These are phyloP conservation scores for Pythium insidiosum DNA, from an alignment of 352 stramenopile genomes.

Conservation along the genomic window DNA sequence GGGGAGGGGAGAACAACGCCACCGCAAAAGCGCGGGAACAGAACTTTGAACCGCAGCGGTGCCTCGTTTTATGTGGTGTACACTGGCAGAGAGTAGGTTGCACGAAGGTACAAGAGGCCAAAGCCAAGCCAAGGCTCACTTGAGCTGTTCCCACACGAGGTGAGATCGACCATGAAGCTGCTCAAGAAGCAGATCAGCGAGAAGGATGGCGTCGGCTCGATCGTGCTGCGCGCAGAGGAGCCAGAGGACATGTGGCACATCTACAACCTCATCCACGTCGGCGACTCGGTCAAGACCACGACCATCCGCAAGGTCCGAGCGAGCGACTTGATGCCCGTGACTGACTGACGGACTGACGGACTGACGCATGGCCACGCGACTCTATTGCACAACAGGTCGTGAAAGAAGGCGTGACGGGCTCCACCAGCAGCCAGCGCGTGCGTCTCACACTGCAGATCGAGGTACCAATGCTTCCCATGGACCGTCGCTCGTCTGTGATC, in stretches of 20 bases:
- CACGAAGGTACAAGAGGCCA: constrained; percentile 19
- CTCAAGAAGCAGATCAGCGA: constrained; percentile 89
- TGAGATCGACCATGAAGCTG: constrained; percentile 80
- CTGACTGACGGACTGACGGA: no score
- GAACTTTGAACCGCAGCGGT: background rate
- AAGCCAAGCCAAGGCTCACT: no score
- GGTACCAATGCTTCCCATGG: constrained; percentile 20
- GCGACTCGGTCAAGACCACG: constrained; percentile 93
- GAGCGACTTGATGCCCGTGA: no score
- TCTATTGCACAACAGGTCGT: constrained; percentile 79
- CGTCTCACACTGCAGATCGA: constrained; percentile 94
- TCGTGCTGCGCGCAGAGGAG: constrained; percentile 93
- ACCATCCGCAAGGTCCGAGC: constrained; percentile 96
- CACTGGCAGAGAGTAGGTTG: no score
- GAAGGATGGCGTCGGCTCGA: constrained; percentile 91
- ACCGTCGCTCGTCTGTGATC: no score
- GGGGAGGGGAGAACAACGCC: background rate
- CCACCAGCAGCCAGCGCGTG: constrained; percentile 92
- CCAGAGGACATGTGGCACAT: constrained; percentile 98
- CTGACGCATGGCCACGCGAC: no score
- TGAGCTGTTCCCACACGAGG: no score
- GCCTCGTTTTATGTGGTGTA: no score
- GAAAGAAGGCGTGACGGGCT: constrained; percentile 93
- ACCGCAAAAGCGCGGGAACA: background rate
- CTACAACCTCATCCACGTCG: constrained; percentile 96